Base-by-base conservation (phyloP, 345 rosid genomes). In the Zanthoxylum bungeanum region DNA sequence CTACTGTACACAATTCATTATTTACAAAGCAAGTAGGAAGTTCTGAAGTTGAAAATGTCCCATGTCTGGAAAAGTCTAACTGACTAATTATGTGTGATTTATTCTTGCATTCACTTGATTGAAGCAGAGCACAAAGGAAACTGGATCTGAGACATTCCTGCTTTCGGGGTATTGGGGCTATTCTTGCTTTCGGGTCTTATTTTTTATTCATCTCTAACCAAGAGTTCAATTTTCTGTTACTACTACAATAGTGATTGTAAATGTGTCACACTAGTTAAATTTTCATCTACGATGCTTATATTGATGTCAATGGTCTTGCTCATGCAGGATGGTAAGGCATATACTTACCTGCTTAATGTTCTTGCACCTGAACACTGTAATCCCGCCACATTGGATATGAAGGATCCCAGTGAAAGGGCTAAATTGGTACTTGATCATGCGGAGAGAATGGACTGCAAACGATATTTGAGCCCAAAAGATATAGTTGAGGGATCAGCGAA, bases 251-350 rank as follows among this genome's bases (percentile, higher is more conserved):
- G 14, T 65, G 21, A 9, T 50, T 36, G 25, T 33, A 19, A 21
- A 42, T 30, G 34, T 31, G 24, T 34, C 24, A 40, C 21, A 4
- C 8, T 51, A 36, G 51, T 68, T 28, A 30, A 60, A 49, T 33
- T 34, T 30, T 36, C 14, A 39, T 64, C 9, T 49, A 5, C 11
- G 25, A 73, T 76, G 42, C 67, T 51, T 70, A 59, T 40, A 44
- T 47, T 77, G 36, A 75, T 69, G 37, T 69, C 31, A 60, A 40
- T 69, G 72, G 58, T 80, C 33, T 49, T 44, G 53, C 39, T 33
- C 56, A n/a, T 84, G 83, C 83, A 94, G 97, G 95, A 91, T 78
- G 98, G 83, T 76, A 86, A 81, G 85, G 98, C 97, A 16, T 94
- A 90, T 68, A 81, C 93, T 10, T 94, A 87, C 85, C 77, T 94